A percentile compares a stretch with the other conserved stretches of the same genome.
phyloP scores from a whole-genome alignment of 2,329 filamentous ascomycete species.

The Aspergillus sp. region DNA sequence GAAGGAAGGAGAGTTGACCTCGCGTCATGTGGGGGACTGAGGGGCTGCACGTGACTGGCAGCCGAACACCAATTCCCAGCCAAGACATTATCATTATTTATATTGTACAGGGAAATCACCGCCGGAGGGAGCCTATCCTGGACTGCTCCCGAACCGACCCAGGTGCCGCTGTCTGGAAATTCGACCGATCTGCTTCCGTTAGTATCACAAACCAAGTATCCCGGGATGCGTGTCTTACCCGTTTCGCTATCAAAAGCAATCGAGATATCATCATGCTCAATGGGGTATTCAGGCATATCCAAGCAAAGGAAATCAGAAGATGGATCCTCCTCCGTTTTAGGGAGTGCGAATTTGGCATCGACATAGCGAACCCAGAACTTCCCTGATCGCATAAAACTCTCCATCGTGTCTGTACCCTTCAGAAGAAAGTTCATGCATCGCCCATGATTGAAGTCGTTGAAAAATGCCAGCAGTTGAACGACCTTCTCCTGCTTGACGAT shows the following conservation, averaged over 20 bases:
- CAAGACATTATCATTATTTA: background rate
- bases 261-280: slow-evolving; percentile 85
- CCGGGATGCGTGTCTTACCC: slow-evolving; percentile 46
- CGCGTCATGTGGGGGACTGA: background rate
- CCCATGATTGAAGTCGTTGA: slow-evolving; percentile 78
- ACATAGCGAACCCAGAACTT: slow-evolving; percentile 71
- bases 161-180: slow-evolving; percentile 31
- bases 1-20: slow-evolving; percentile 9
- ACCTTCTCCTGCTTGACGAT: slow-evolving; percentile 68
- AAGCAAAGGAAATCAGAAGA: slow-evolving; percentile 70
- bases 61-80: background rate
- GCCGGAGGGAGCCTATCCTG: slow-evolving; percentile 34
- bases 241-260: slow-evolving; percentile 73
- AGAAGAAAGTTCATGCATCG: slow-evolving; percentile 83
- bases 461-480: slow-evolving; percentile 74
- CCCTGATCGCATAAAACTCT: slow-evolving; percentile 55
- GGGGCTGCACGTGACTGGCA: background rate
- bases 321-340: slow-evolving; percentile 46
- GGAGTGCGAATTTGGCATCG: slow-evolving; percentile 84
- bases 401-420: slow-evolving; percentile 75
- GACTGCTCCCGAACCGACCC: slow-evolving; percentile 32
- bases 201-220: background rate
- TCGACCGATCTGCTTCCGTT: slow-evolving; percentile 26
- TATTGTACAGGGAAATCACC: slow-evolving; percentile 14
- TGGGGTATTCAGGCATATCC: slow-evolving; percentile 79